Conservation (phyloP, 257 asterid species). For the Ligustrum vulgare region DNA sequence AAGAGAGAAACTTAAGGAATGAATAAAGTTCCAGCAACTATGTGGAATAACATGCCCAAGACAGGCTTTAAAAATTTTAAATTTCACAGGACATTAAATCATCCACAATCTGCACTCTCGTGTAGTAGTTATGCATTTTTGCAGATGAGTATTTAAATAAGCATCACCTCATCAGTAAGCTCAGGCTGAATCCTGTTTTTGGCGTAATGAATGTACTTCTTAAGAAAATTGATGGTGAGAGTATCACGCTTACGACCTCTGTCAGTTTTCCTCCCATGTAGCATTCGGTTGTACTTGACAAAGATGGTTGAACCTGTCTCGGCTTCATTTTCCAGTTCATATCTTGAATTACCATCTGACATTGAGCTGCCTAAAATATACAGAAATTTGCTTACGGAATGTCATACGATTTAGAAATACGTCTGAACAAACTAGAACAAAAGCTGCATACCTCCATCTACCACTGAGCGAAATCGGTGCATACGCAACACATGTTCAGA, state of each 20-base stretch:
- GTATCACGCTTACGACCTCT: slow-evolving; percentile 67
- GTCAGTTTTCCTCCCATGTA: slow-evolving; percentile 68
- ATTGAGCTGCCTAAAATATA: slow-evolving; percentile 47
- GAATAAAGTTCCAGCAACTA: background rate
- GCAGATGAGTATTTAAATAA: slow-evolving; percentile 8
- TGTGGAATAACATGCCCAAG: background rate
- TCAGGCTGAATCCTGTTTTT: slow-evolving; percentile 90
- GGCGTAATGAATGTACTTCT: slow-evolving; percentile 87
- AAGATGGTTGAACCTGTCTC: slow-evolving; percentile 72
- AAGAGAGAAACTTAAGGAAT: background rate
- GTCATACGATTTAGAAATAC: background rate
- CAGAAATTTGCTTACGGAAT: slow-evolving; percentile 11
- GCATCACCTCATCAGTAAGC: slow-evolving; percentile 87
- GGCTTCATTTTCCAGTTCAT: slow-evolving; percentile 61
- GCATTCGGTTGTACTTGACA: slow-evolving; percentile 79
- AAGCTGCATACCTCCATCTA: slow-evolving; percentile 61
- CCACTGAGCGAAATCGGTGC: slow-evolving; percentile 80
- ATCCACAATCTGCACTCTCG: background rate
- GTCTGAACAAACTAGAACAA: background rate
- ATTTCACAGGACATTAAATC: slow-evolving; percentile 6
- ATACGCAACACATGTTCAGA: slow-evolving; percentile 91
- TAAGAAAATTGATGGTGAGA: slow-evolving; percentile 80
- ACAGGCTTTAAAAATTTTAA: slow-evolving; percentile 6
- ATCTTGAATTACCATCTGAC: slow-evolving; percentile 47
- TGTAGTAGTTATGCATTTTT: background rate